Evolutionary conservation across 768 basidiomycete species (phyloP).

Genomic region (Podaxis sp.): DNA sequence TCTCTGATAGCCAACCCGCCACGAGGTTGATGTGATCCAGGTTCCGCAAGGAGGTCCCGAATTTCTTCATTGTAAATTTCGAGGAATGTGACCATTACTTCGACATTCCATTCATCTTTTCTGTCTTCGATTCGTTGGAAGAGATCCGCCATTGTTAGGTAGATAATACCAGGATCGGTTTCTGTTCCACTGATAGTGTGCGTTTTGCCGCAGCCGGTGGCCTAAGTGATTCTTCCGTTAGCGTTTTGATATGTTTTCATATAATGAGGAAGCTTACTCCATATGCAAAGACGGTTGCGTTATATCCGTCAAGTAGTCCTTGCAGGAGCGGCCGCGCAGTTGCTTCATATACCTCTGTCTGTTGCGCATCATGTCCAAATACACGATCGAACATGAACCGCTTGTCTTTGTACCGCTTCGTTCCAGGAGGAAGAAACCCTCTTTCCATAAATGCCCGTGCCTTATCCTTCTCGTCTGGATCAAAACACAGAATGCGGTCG

Average conservation of each 20-base stretch:
- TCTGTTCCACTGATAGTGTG: constrained; percentile 97
- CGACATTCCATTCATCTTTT: constrained; percentile 79
- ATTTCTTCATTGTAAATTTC: constrained; percentile 99
- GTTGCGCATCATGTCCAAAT: constrained; percentile 76
- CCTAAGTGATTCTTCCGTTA: constrained; percentile 47
- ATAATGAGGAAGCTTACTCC: constrained; percentile 60
- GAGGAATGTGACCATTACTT: constrained; percentile 92
- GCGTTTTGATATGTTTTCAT: not conserved
- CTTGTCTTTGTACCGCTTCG: constrained; percentile 94
- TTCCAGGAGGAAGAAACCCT: constrained; percentile 82
- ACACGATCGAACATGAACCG: constrained; percentile 97
- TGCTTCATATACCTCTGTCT: constrained; percentile 84
- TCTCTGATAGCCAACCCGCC: constrained; percentile 94
- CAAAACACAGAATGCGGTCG: constrained; percentile 93
- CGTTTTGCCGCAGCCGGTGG: constrained; percentile 99
- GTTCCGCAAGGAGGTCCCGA: constrained; percentile 86
- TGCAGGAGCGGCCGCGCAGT: constrained; percentile 85
- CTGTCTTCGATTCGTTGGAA: constrained; percentile 91
- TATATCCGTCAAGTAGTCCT: constrained; percentile 90
- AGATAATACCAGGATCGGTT: constrained; percentile 88
- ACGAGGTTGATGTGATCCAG: constrained; percentile 57
- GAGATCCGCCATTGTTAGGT: constrained; percentile 95
- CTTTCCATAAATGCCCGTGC: constrained; percentile 79
- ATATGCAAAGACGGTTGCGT: constrained; percentile 98
- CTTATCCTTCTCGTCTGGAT: constrained; percentile 88